Base-by-base conservation (phyloP, 2,329 filamentous ascomycete genomes). In the Diaporthe destruens region DNA sequence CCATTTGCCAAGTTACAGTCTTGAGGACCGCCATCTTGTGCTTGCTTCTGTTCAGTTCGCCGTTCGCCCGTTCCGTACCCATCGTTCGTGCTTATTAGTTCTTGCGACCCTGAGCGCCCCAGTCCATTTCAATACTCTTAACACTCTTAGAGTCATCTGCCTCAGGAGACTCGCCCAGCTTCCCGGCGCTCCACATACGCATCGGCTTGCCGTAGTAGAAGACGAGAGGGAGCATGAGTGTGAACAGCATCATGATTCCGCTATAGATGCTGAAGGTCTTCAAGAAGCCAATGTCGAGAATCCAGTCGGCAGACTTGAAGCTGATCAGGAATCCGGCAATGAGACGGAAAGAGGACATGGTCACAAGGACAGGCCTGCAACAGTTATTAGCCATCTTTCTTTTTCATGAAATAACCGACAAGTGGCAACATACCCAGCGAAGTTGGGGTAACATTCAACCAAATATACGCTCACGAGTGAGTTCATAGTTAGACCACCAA, bases 351-450 rank as follows among this genome's bases (percentile, higher is more conserved):
- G 76, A 76, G 8, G 76, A 77, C 53, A 77, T 74, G 25, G 73
- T 76, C 54, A 77, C 74, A 9, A 78, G 74, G 2, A 77, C 76
- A 47, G 77, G 76, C 14, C 76, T 77, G 25, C n/a, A 16, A 1
- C 7, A 18, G 11, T 25, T 71, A 23, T 74, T 53, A 70, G 54
- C n/a, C 5, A 18, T 29, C 34, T 5, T 53, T 18, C 3, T 11
- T 42, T 18, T 2, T 1, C 6, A 9, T 20, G 16, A 20, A 20
- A 29, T 2, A 20, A 29, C 1, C n/a, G 4, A 23, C 9, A 14
- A 6, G 18, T 12, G 9, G 14, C 1, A 14, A 73, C 74, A 32
- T 44, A 76, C 73, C 77, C 77, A 36, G 77, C 75, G 51, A 74
- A 75, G n/a, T 72, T 73, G 11, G 75, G 74, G 32, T 74, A 75